Base-by-base conservation (phyloP, 345 rosid genomes). In the Streptanthus diversifolius region DNA sequence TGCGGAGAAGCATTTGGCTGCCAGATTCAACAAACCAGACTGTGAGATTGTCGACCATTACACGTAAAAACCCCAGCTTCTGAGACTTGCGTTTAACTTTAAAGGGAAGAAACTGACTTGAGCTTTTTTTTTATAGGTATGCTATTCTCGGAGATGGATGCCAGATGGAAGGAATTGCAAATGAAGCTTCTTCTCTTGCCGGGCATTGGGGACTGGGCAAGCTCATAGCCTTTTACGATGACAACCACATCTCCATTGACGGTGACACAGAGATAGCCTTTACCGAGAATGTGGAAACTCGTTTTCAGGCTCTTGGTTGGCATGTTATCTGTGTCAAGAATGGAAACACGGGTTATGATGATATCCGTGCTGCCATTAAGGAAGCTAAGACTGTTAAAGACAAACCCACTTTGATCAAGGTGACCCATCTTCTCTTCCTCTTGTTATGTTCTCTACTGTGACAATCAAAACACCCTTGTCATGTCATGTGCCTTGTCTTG, bases 121-220 rank as follows among this genome's bases (percentile, higher is more conserved):
- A 30, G 12, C 59, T 48, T 30, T 14, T 30, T 14, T 43, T 67
- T 18, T 72, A 3, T 68, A 95, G 99, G 63, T 95, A 95, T 79
- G 71, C 0, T 4, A 84, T 91, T n/a, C 66, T 95, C 35, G 99
- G 99, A 71, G 99, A 95, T 78, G 99, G 99, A n/a, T 95, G 99
- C 70, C 93, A 95, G 24, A 95, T 95, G 99, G 99, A 95, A 63
- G 99, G 99, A 25, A 86, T 95, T 70, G 57, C 96, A 29, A 91
- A 91, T 45, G 99, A 95, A 82, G 98, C 81, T 78, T 85, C 86
- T 72, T 95, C 99, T 41, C 88, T 95, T 39, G 99, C 98, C 32
- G 96, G 88, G 7, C 99, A 95, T 41, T 95, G 93, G 99, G 97
- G 99, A 37, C 95, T 95, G 27, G 99, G 99, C 30, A 91, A 95